Conservation (phyloP, 495 filamentous ascomycete genomes). For the Bathelium albidoporum region DNA sequence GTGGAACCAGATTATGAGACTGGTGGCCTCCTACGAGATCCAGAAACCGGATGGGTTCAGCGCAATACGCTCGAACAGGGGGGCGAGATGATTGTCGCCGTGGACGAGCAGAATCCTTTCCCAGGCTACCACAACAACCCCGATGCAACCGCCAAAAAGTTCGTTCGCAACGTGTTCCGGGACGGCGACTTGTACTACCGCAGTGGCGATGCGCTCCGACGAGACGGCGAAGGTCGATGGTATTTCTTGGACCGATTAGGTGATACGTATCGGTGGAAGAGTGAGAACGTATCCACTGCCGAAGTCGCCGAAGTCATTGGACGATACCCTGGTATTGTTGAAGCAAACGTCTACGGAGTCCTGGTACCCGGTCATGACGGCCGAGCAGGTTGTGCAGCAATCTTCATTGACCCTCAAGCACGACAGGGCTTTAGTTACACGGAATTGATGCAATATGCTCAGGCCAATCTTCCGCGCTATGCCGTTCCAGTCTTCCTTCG, state of each 20-base stretch:
- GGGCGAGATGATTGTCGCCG: slow-evolving; percentile 64
- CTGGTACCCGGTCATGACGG: slow-evolving; percentile 48
- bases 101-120: slow-evolving; percentile 46
- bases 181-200: slow-evolving; percentile 70
- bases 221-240: slow-evolving; percentile 60
- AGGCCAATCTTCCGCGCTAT: slow-evolving; percentile 55
- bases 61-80: slow-evolving; percentile 55
- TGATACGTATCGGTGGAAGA: slow-evolving; percentile 94
- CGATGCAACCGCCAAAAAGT: slow-evolving; percentile 58
- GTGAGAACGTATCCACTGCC: slow-evolving; percentile 50
- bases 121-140: slow-evolving; percentile 57
- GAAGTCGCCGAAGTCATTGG: slow-evolving; percentile 30
- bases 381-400: slow-evolving; percentile 51
- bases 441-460: slow-evolving; percentile 33
- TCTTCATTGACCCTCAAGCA: slow-evolving; percentile 24
- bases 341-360: slow-evolving; percentile 32
- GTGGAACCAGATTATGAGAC: slow-evolving; percentile 60
- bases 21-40: slow-evolving; percentile 51
- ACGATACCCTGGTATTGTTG: slow-evolving; percentile 24
- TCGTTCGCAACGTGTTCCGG: slow-evolving; percentile 56
- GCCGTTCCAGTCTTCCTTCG: slow-evolving; percentile 70
- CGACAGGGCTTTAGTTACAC: slow-evolving; percentile 22
- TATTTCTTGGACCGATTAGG: slow-evolving; percentile 73
- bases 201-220: slow-evolving; percentile 62
- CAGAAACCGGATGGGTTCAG: slow-evolving; percentile 54